These are phyloP conservation scores for Microcera coccophila DNA, from an alignment of 2,329 filamentous ascomycete genomes.

Conservation along the genomic window DNA sequence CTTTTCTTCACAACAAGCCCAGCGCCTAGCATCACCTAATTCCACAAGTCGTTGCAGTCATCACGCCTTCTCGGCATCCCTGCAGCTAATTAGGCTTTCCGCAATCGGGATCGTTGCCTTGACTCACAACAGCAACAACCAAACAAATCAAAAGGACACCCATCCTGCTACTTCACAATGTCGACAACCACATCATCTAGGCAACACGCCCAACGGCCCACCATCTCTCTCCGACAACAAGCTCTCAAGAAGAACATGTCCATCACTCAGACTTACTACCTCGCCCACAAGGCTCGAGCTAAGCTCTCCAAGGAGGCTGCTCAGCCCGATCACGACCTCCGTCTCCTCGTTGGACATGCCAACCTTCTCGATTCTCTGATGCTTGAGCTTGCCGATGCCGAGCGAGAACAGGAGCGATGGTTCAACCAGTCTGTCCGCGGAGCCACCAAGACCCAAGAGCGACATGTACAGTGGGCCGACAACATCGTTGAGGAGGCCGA, in stretches of 20 bases:
- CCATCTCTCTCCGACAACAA: conserved; percentile 28
- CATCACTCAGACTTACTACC: conserved; percentile 96
- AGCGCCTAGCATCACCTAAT: conserved; percentile 29
- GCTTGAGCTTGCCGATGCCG: conserved; percentile 85
- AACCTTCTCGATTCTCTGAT: conserved; percentile 96
- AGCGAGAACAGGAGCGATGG: conserved; percentile 93
- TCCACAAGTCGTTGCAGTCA: conserved; percentile 28
- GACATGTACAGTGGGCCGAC: conserved; percentile 86
- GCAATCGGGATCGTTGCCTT: conserved; percentile 30
- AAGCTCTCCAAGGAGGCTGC: conserved; percentile 94
- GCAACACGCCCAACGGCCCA: conserved; percentile 25
- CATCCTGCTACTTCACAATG: conserved; percentile 26
- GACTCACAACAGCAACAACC: conserved; percentile 23
- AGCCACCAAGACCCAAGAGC: conserved; percentile 59
- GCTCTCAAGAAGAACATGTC: conserved; percentile 80
- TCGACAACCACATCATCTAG: conserved; percentile 27
- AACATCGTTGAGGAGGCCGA: conserved; percentile 68
- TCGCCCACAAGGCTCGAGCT: conserved; percentile 90
- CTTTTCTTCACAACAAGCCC: conserved; percentile 8
- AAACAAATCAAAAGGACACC: conserved; percentile 23
- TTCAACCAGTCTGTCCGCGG: conserved; percentile 93
- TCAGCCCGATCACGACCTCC: conserved; percentile 88
- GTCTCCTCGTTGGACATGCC: conserved; percentile 93
- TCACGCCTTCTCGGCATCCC: conserved; percentile 23
- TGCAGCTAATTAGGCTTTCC: conserved; percentile 27